Percentiles rank a stretch among this genome's conserved stretches.
Evolutionary conservation across 176 grass and related monocot genomes (phyloP).

Genomic region (Musa troglodytarum): DNA sequence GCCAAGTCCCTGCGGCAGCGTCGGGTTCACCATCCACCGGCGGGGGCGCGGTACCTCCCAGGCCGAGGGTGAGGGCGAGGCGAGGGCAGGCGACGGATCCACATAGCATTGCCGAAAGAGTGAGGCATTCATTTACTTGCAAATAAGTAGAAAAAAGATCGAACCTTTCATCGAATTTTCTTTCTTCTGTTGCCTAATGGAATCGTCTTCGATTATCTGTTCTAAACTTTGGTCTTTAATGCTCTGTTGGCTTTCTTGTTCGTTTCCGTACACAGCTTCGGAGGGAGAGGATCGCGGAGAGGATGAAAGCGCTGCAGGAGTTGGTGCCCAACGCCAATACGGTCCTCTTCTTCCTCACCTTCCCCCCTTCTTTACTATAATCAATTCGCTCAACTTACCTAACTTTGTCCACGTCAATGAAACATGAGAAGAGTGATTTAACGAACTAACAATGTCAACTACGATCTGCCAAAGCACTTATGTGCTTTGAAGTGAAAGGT

Average conservation of each 20-base stretch:
- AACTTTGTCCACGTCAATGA: constrained; percentile 19
- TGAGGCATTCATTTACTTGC: constrained; percentile 17
- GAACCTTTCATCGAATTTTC: neutral
- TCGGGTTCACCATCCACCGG: constrained; percentile 26
- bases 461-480: neutral
- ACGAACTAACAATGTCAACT: neutral
- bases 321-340: constrained; percentile 85
- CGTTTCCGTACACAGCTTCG: constrained; percentile 46
- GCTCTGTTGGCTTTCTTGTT: neutral
- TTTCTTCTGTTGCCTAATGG: neutral
- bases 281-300: constrained; percentile 95
- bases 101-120: constrained; percentile 55
- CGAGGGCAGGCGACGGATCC: constrained; percentile 27
- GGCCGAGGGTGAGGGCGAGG: constrained; percentile 21
- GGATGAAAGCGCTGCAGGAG: constrained; percentile 98
- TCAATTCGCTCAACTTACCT: neutral
- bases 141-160: neutral
- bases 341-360: constrained; percentile 33
- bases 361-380: neutral
- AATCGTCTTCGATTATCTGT: neutral
- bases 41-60: neutral
- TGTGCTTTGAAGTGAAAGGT: too few relatives aligned
- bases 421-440: neutral
- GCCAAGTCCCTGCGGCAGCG: neutral
- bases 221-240: neutral